Conservation (phyloP, 1,284 basidiomycete species). For the Microbotryum lychnidis-dioicae region DNA sequence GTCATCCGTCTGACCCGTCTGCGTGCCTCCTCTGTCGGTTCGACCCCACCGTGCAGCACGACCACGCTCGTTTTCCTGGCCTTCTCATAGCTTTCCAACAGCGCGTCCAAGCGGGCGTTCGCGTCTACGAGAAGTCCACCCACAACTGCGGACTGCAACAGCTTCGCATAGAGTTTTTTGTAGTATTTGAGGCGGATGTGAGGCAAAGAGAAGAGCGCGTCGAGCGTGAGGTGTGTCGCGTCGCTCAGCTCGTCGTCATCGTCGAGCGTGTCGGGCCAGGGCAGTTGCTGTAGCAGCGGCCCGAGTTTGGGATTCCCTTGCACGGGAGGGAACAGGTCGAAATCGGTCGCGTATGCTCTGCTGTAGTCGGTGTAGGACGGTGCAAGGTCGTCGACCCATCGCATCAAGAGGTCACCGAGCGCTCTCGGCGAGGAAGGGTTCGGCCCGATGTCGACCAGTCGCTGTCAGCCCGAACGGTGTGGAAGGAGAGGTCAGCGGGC, state of each 20-base stretch:
- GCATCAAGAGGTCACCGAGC: conserved; percentile 89
- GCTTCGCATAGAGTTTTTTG: conserved; percentile 76
- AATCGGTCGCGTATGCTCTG: conserved; percentile 62
- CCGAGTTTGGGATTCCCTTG: conserved; percentile 63
- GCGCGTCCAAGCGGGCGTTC: conserved; percentile 66
- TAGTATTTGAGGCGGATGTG: conserved; percentile 81
- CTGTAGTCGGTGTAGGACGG: conserved; percentile 77
- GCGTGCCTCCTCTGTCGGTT: neutral
- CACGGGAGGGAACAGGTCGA: conserved; percentile 75
- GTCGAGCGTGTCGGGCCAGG: conserved; percentile 47
- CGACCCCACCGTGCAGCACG: neutral
- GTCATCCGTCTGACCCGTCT: neutral
- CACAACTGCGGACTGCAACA: conserved; percentile 71
- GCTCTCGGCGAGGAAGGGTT: conserved; percentile 91
- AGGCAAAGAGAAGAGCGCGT: conserved; percentile 46
- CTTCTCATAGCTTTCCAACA: conserved; percentile 61
- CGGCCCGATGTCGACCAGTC: conserved; percentile 86
- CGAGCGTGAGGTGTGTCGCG: conserved; percentile 7
- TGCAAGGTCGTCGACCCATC: conserved; percentile 90
- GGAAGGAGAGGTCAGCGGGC: conserved; percentile 9
- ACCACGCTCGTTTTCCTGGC: conserved; percentile 26
- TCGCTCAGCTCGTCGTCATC: conserved; percentile 16
- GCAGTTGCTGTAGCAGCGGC: conserved; percentile 62
- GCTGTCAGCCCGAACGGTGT: conserved; percentile 46
- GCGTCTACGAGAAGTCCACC: conserved; percentile 72